Conservation (phyloP, 768 basidiomycete species). For the Filobasidium wieringae region DNA sequence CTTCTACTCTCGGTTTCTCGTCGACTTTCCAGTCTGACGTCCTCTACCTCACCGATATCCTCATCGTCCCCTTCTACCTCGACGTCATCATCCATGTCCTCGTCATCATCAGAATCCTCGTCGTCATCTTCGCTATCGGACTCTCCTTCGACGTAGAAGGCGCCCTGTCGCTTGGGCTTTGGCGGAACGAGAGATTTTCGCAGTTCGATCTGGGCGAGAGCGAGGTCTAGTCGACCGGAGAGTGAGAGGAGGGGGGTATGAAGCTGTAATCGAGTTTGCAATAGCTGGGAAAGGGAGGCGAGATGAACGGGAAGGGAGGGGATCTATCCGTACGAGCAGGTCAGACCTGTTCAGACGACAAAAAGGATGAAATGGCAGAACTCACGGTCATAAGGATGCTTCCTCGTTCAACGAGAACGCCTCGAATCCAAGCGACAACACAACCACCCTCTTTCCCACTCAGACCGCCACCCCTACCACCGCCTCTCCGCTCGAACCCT, state of each 20-base stretch:
- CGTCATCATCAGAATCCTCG: slow-evolving; percentile 45
- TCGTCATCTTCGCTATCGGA: slow-evolving; percentile 55
- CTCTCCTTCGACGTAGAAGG: slow-evolving; percentile 62
- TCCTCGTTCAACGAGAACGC: slow-evolving; percentile 71
- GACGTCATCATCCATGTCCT: slow-evolving; percentile 49
- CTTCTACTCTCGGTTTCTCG: slow-evolving; percentile 3
- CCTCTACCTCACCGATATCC: slow-evolving; percentile 28
- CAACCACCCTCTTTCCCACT: slow-evolving; percentile 35
- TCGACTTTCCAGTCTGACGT: slow-evolving; percentile 18
- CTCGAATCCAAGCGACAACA: slow-evolving; percentile 45
- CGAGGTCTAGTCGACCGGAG: slow-evolving; percentile 82
- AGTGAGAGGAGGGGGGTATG: slow-evolving; percentile 76
- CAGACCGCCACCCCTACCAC: slow-evolving; percentile 57
- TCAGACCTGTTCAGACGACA: slow-evolving; percentile 5
- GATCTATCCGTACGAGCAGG: slow-evolving; percentile 51
- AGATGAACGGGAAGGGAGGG: slow-evolving; percentile 82
- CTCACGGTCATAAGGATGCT: slow-evolving; percentile 87
- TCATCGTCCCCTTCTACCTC: slow-evolving; percentile 30
- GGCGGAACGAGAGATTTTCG: slow-evolving; percentile 60
- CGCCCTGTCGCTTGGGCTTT: slow-evolving; percentile 39
- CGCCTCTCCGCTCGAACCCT: slow-evolving; percentile 59
- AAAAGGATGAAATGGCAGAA: slow-evolving; percentile 23
- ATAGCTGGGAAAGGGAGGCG: slow-evolving; percentile 62
- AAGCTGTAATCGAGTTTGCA: slow-evolving; percentile 65
- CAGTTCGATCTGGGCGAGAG: slow-evolving; percentile 84